phyloP scores from a whole-genome alignment of 2,329 filamentous ascomycete species.

The Scedosporium dehoogii region DNA sequence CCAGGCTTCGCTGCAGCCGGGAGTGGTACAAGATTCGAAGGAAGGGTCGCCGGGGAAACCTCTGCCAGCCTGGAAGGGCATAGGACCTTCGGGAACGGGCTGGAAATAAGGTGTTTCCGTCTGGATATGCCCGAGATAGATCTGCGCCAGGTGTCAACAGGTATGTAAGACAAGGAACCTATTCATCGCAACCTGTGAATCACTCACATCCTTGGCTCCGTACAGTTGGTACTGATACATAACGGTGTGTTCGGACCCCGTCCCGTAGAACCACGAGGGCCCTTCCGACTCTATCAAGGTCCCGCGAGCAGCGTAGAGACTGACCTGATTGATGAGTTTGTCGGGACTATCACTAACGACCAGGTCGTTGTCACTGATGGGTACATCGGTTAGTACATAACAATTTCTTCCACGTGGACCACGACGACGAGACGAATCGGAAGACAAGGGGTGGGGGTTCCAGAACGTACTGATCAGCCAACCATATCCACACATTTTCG shows the following conservation, averaged over 20 bases:
- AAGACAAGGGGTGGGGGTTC: background rate
- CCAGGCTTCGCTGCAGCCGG: slow-evolving; percentile 44
- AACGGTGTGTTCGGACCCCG: slow-evolving; percentile 35
- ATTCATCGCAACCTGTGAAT: no score
- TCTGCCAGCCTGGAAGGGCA: background rate
- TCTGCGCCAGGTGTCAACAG: no score
- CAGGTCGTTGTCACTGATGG: background rate
- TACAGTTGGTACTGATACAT: slow-evolving; percentile 39
- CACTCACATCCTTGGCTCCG: slow-evolving; percentile 34
- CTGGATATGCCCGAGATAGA: slow-evolving; percentile 36
- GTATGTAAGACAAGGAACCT: no score
- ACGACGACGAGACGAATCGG: slow-evolving; percentile 32
- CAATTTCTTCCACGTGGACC: slow-evolving; percentile 32
- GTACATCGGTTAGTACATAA: background rate
- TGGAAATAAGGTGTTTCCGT: slow-evolving; percentile 24
- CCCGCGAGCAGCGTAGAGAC: background rate
- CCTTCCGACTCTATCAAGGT: slow-evolving; percentile 21
- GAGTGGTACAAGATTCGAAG: slow-evolving; percentile 11
- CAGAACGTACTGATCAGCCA: slow-evolving; percentile 46
- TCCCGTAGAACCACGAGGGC: slow-evolving; percentile 27
- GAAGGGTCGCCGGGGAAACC: slow-evolving; percentile 5
- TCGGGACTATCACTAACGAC: background rate
- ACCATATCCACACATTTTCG: slow-evolving; percentile 55
- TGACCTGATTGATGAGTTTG: background rate
- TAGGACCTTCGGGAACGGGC: background rate